Percentiles rank a stretch among this genome's conserved stretches.
Evolutionary conservation across 495 filamentous ascomycete species (phyloP).

Genomic region (Daldinia caldariorum): DNA sequence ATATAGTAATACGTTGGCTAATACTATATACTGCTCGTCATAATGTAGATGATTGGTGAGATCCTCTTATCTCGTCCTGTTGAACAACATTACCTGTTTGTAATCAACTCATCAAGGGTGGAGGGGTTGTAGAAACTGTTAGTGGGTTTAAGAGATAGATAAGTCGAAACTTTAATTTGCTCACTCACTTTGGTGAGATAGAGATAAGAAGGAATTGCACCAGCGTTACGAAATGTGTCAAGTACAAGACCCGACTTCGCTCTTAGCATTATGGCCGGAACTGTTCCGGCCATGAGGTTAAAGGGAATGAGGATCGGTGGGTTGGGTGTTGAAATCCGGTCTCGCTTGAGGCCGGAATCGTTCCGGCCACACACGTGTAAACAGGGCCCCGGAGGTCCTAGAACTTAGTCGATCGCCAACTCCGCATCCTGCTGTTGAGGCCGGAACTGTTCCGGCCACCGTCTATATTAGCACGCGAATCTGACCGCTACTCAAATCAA

Average conservation of each 20-base stretch:
- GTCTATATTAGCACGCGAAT: slow-evolving; percentile 41
- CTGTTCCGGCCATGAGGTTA: slow-evolving; percentile 27
- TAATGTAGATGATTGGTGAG: no score
- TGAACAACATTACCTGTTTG: no score
- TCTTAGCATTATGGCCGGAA: slow-evolving; percentile 20
- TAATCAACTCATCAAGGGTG: no score
- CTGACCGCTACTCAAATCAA: background rate
- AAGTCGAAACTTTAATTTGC: background rate
- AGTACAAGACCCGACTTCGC: slow-evolving; percentile 8
- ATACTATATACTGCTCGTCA: no score
- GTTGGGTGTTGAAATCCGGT: slow-evolving; percentile 21
- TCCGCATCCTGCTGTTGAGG: slow-evolving; percentile 34
- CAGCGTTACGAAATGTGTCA: background rate
- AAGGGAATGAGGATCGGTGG: background rate
- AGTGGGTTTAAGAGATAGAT: background rate
- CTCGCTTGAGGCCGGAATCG: slow-evolving; percentile 35
- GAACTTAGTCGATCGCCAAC: slow-evolving; percentile 21
- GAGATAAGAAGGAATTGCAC: background rate
- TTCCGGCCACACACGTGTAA: slow-evolving; percentile 31
- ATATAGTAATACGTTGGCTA: no score
- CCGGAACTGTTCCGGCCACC: slow-evolving; percentile 50
- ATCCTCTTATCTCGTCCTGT: no score
- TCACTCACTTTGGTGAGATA: background rate
- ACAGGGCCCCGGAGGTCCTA: slow-evolving; percentile 11
- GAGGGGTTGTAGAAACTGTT: no score